These are phyloP conservation scores for Fusarium zealandicum DNA, from an alignment of 2,329 filamentous ascomycete species.

Conservation along the genomic window DNA sequence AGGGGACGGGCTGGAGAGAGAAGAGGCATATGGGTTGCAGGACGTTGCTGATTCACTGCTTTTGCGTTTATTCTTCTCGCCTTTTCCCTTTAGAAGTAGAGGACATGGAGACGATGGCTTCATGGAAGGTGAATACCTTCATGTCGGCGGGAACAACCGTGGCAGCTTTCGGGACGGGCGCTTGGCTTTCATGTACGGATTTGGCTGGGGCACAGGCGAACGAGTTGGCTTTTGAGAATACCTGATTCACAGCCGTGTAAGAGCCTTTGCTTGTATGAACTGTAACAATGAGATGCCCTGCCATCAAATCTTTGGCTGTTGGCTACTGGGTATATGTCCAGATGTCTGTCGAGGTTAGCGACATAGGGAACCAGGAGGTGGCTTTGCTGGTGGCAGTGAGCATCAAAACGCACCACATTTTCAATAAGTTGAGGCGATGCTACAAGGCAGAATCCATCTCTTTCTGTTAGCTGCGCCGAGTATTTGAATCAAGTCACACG, in stretches of 20 bases:
- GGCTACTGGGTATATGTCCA: too few relatives aligned
- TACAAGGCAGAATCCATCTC: background rate
- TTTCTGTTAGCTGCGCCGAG: too few relatives aligned
- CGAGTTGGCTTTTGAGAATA: background rate
- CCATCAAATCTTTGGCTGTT: background rate
- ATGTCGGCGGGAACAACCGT: background rate
- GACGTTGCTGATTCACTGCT: conserved; percentile 2
- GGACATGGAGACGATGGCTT: background rate
- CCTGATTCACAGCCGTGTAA: background rate
- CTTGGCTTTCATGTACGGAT: conserved; percentile 3
- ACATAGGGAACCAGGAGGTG: too few relatives aligned
- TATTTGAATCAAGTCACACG: background rate
- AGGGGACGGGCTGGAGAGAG: background rate
- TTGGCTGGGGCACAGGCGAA: conserved; percentile 1
- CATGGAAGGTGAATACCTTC: background rate
- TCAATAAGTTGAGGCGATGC: background rate
- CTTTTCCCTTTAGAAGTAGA: background rate
- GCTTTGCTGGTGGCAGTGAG: too few relatives aligned
- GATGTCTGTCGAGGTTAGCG: too few relatives aligned
- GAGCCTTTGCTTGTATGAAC: background rate
- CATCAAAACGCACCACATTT: background rate
- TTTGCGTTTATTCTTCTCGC: background rate
- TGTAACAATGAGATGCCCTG: background rate
- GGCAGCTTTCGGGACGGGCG: background rate
- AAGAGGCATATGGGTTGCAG: background rate